Evolutionary conservation across 2,329 filamentous ascomycete genomes (phyloP).

Genomic region (Triangularia verruculosa): DNA sequence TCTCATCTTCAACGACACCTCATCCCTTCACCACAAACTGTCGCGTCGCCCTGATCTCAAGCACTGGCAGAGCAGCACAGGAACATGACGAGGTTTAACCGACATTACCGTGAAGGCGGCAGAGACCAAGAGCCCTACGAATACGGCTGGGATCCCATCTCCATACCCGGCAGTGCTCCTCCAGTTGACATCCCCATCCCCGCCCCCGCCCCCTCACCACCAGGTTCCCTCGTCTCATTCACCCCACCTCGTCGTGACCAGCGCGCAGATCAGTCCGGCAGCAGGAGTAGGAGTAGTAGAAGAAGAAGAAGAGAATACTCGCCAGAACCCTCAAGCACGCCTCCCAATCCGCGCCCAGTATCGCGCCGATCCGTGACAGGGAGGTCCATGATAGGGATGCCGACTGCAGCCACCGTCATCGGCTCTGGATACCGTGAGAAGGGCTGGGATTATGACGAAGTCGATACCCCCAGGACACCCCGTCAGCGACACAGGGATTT

Average conservation of each 20-base stretch:
- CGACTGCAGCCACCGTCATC: neutral
- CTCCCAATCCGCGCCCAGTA: neutral
- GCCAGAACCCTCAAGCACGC: neutral
- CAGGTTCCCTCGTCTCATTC: neutral
- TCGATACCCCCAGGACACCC: neutral
- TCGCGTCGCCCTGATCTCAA: neutral
- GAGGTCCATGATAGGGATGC: neutral
- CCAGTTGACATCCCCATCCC: neutral
- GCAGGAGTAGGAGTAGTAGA: neutral
- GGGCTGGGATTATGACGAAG: neutral
- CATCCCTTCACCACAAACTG: neutral
- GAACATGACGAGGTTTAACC: neutral
- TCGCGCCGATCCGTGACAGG: neutral
- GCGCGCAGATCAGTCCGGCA: neutral
- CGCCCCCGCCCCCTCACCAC: slow-evolving; percentile 1
- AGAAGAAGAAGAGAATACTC: neutral
- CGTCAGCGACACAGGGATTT: neutral
- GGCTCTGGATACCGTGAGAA: neutral
- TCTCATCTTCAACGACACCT: slow-evolving; percentile 1
- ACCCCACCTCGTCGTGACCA: neutral
- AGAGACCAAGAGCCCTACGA: neutral
- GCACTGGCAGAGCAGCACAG: neutral
- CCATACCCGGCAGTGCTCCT: neutral
- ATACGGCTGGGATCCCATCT: slow-evolving; percentile 1
- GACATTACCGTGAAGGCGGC: neutral